These are phyloP conservation scores for Pyricularia sp. DNA, from an alignment of 2,329 filamentous ascomycete species.

Conservation along the genomic window DNA sequence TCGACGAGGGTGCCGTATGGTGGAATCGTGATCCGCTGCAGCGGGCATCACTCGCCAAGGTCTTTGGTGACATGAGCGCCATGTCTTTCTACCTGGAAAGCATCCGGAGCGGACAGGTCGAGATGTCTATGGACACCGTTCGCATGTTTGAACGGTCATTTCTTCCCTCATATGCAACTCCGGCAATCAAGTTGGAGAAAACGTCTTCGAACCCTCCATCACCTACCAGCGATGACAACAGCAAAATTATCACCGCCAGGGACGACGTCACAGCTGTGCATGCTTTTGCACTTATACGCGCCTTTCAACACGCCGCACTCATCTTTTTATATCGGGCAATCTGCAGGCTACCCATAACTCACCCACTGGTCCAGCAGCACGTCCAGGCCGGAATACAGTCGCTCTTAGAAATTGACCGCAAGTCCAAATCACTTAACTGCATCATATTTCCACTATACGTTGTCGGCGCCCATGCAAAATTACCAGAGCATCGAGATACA, in stretches of 20 bases:
- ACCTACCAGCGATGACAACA: neutral
- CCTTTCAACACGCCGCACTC: slow-evolving; percentile 30
- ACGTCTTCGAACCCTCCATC: slow-evolving; percentile 2
- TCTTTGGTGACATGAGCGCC: slow-evolving; percentile 21
- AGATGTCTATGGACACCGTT: slow-evolving; percentile 19
- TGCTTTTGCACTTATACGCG: slow-evolving; percentile 24
- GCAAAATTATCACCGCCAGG: neutral
- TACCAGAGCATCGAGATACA: slow-evolving; percentile 15
- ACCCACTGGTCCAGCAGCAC: slow-evolving; percentile 29
- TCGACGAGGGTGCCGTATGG: slow-evolving; percentile 30
- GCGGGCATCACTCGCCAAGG: slow-evolving; percentile 22
- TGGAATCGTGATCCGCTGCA: slow-evolving; percentile 28
- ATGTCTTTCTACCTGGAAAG: slow-evolving; percentile 20
- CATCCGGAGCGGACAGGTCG: slow-evolving; percentile 8
- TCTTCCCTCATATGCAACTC: slow-evolving; percentile 16
- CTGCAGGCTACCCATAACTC: slow-evolving; percentile 25
- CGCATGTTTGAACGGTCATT: slow-evolving; percentile 18
- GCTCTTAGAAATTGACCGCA: slow-evolving; percentile 23
- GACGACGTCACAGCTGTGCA: slow-evolving; percentile 21
- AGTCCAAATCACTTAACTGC: slow-evolving; percentile 28
- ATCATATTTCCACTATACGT: slow-evolving; percentile 27
- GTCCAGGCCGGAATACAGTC: slow-evolving; percentile 25
- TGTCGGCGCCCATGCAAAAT: slow-evolving; percentile 24
- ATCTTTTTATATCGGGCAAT: slow-evolving; percentile 33
- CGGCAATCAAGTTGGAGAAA: slow-evolving; percentile 14